A percentile compares a stretch with the other conserved stretches of the same genome.
Evolutionary conservation across 192 early-diverging fungal genomes (phyloP).

Genomic region (Coemansia sp.): DNA sequence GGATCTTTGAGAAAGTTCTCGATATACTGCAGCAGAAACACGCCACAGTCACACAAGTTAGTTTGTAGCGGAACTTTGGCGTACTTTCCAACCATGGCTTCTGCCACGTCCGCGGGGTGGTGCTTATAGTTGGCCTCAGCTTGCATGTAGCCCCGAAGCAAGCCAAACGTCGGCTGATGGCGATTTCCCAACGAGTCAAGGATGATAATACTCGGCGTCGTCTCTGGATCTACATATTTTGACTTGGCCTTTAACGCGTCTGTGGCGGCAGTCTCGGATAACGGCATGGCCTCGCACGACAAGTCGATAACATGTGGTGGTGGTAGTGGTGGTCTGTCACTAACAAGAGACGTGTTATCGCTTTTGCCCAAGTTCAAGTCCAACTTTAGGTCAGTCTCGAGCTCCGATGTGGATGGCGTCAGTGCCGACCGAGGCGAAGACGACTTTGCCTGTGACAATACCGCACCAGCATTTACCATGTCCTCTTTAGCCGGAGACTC

Average conservation of each 20-base stretch:
- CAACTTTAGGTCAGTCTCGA: background rate
- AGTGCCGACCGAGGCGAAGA: background rate
- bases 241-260: constrained; percentile 3
- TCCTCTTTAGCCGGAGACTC: constrained; percentile 21
- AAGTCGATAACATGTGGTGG: constrained; percentile 22
- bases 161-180: constrained; percentile 38
- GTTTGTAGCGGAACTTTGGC: constrained; percentile 75
- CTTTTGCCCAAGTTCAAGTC: constrained; percentile 7
- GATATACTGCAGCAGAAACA: constrained; percentile 82
- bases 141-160: constrained; percentile 59
- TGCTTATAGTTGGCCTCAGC: constrained; percentile 63
- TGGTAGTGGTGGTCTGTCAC: constrained; percentile 21
- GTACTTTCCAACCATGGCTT: constrained; percentile 53
- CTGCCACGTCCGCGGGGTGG: constrained; percentile 28
- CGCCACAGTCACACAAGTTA: constrained; percentile 89
- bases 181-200: constrained; percentile 53
- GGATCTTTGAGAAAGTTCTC: constrained; percentile 70
- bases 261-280: background rate
- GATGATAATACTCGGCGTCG: constrained; percentile 37
- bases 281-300: constrained; percentile 5
- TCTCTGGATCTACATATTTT: constrained; percentile 28
- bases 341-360: constrained; percentile 31
- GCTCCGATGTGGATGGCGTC: background rate
- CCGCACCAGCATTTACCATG: background rate
- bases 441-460: background rate